phyloP scores from a whole-genome alignment of 1,284 basidiomycete species.

The Apiotrichum akiyoshidainum region DNA sequence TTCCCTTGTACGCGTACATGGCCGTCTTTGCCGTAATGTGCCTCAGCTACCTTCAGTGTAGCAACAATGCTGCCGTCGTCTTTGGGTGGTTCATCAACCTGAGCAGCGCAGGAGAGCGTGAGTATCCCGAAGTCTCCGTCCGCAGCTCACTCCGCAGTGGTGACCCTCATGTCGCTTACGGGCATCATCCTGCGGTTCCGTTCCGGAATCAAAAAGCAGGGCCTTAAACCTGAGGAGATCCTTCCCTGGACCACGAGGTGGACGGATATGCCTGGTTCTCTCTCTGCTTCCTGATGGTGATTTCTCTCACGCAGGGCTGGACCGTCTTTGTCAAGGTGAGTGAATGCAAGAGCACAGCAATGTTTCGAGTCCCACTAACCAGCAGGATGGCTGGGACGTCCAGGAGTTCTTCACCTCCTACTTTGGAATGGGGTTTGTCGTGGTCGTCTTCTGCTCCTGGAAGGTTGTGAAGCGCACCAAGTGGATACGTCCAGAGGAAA shows the following conservation, averaged over 20 bases:
- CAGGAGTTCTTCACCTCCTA: constrained; percentile 17
- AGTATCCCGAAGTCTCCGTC: not conserved
- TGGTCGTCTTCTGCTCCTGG: constrained; percentile 17
- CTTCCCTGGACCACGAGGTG: constrained; percentile 14
- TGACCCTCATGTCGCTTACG: constrained; percentile 17
- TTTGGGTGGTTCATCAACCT: constrained; percentile 20
- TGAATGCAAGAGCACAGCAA: not conserved
- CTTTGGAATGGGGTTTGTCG: constrained; percentile 19
- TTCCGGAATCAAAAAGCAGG: not conserved
- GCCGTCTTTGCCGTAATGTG: constrained; percentile 15
- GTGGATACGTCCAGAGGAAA: constrained; percentile 7
- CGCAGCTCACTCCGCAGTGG: not conserved
- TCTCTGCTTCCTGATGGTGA: constrained; percentile 10
- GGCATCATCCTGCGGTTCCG: constrained; percentile 1
- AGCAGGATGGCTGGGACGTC: constrained; percentile 13
- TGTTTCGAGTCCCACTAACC: constrained; percentile 1
- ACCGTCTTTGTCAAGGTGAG: constrained; percentile 14
- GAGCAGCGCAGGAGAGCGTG: constrained; percentile 6
- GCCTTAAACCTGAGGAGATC: constrained; percentile 5
- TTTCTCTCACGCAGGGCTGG: constrained; percentile 21
- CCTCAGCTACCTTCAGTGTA: constrained; percentile 20
- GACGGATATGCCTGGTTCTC: constrained; percentile 16
- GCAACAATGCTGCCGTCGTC: constrained; percentile 15
- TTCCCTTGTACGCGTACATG: constrained; percentile 13
- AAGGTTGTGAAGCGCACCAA: constrained; percentile 15